Evolutionary conservation across 2,329 filamentous ascomycete species (phyloP).

Genomic region (Magnaporthiopsis rhizophila): DNA sequence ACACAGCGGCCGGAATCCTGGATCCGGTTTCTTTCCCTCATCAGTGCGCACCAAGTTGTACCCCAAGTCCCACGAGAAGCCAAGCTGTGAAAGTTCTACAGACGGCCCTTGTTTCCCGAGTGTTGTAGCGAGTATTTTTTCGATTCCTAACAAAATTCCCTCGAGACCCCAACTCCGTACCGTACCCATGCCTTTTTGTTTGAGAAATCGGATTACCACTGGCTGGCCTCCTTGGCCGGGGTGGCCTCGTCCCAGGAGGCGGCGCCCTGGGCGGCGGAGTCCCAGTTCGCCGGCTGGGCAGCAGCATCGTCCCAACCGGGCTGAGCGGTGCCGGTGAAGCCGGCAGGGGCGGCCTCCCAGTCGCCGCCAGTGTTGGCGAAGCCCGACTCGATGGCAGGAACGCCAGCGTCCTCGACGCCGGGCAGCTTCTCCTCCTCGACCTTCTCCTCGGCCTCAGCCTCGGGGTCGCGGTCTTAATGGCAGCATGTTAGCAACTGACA

Average conservation of each 20-base stretch:
- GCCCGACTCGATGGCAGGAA: slow-evolving; percentile 69
- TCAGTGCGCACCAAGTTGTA: slow-evolving; percentile 69
- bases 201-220: slow-evolving; percentile 36
- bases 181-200: neutral
- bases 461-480: slow-evolving; percentile 85
- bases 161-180: neutral
- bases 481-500: neutral
- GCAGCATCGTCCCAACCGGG: slow-evolving; percentile 52
- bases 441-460: slow-evolving; percentile 99
- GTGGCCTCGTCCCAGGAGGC: slow-evolving; percentile 41
- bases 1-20: slow-evolving; percentile 24
- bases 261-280: slow-evolving; percentile 45
- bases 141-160: neutral
- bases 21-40: slow-evolving; percentile 98
- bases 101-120: neutral
- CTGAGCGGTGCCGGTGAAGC: slow-evolving; percentile 51
- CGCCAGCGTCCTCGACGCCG: slow-evolving; percentile 75
- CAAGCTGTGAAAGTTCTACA: neutral
- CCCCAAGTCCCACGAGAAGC: slow-evolving; percentile 23
- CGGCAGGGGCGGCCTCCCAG: slow-evolving; percentile 76
- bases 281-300: slow-evolving; percentile 62
- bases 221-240: slow-evolving; percentile 37
- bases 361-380: slow-evolving; percentile 62
- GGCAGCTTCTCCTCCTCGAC: slow-evolving; percentile 86
- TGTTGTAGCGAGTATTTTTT: neutral